Percentiles rank a stretch among this genome's conserved stretches.
Evolutionary conservation across 257 asterid genomes (phyloP).

Genomic region (Przewalskia tangutica): DNA sequence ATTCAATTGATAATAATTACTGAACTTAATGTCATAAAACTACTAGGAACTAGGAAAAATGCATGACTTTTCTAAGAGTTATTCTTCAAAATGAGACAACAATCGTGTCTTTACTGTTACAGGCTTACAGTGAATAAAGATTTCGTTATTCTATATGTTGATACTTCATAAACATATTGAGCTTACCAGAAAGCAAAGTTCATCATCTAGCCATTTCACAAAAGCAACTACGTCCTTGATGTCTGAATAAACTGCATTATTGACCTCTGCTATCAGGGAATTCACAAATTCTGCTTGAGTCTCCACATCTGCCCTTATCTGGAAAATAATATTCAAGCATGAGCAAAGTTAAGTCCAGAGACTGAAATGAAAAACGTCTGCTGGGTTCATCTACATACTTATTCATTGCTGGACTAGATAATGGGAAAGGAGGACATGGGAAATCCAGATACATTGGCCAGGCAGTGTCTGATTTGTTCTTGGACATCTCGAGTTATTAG

Average conservation of each 20-base stretch:
- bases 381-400: not conserved
- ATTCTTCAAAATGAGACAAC: not conserved
- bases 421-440: not conserved
- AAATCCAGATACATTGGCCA: not conserved
- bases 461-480: not conserved
- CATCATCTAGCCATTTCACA: conserved; percentile 93
- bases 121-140: not conserved
- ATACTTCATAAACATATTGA: not conserved
- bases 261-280: conserved; percentile 70
- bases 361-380: not conserved
- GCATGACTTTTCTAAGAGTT: not conserved
- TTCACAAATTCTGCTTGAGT: conserved; percentile 90
- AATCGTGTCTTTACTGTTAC: not conserved
- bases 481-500: too few species aligned
- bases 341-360: not conserved
- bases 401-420: not conserved
- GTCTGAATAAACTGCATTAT: conserved; percentile 48
- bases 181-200: conserved; percentile 84
- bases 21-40: not conserved
- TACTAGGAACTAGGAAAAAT: not conserved
- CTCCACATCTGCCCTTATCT: conserved; percentile 87
- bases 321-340: not conserved
- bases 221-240: conserved; percentile 78
- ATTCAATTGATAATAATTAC: not conserved
- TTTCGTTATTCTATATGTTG: not conserved